phyloP scores from a whole-genome alignment of 768 basidiomycete genomes.

The Artomyces pyxidatus region DNA sequence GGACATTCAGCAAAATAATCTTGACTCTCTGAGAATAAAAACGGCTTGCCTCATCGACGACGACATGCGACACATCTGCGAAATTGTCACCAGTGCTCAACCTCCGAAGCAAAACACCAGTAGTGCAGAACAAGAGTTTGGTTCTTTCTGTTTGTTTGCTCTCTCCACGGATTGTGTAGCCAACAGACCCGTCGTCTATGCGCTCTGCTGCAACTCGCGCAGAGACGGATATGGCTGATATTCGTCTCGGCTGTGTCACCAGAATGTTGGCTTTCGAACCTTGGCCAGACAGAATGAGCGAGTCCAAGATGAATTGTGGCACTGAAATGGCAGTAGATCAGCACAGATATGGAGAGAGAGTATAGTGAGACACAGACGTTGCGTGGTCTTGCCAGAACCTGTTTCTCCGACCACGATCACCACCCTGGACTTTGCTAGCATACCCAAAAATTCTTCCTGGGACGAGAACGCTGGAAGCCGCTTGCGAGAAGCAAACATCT shows the following conservation, averaged over 20 bases:
- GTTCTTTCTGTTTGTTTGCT: slow-evolving; percentile 57
- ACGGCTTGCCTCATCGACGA: slow-evolving; percentile 76
- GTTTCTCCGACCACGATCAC: slow-evolving; percentile 89
- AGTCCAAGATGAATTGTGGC: slow-evolving; percentile 86
- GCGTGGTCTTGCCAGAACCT: slow-evolving; percentile 89
- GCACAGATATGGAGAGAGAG: neutral
- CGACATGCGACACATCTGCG: slow-evolving; percentile 66
- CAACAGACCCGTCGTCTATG: slow-evolving; percentile 67
- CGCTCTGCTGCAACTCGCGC: slow-evolving; percentile 80
- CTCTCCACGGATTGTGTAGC: slow-evolving; percentile 88
- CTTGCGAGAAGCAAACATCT: slow-evolving; percentile 47
- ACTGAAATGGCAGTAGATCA: slow-evolving; percentile 31
- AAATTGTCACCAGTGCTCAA: slow-evolving; percentile 69
- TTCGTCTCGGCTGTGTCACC: slow-evolving; percentile 83
- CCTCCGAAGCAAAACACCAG: slow-evolving; percentile 82
- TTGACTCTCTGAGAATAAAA: neutral
- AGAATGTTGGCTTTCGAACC: slow-evolving; percentile 71
- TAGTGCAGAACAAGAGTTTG: slow-evolving; percentile 85
- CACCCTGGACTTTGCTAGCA: slow-evolving; percentile 52
- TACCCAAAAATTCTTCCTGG: slow-evolving; percentile 50
- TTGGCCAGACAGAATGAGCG: slow-evolving; percentile 50
- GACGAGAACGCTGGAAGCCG: slow-evolving; percentile 73
- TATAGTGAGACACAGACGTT: slow-evolving; percentile 36
- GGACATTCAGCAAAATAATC: neutral
- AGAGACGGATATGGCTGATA: slow-evolving; percentile 86